Percentiles rank a stretch among this genome's conserved stretches.
These are phyloP conservation scores for Hypoxylon lenormandii DNA, from an alignment of 495 filamentous ascomycete genomes.

Conservation along the genomic window DNA sequence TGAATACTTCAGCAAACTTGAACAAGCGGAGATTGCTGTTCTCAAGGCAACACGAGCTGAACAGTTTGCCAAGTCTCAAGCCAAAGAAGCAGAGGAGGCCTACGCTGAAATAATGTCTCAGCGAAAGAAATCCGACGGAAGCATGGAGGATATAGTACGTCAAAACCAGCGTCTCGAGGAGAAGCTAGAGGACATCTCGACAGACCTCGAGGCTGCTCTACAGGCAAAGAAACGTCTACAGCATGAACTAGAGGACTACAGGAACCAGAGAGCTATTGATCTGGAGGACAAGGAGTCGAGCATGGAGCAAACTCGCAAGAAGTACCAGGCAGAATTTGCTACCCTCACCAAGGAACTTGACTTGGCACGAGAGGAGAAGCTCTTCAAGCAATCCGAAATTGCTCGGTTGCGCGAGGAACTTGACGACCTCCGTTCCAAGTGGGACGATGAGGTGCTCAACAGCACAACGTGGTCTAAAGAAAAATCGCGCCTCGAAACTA, in stretches of 20 bases:
- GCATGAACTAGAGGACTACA: conserved; percentile 97
- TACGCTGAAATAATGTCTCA: conserved; percentile 92
- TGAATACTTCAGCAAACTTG: conserved; percentile 97
- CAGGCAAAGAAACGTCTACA: conserved; percentile 95
- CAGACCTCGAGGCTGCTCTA: conserved; percentile 84
- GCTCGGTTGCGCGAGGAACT: conserved; percentile 88
- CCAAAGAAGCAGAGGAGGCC: conserved; percentile 88
- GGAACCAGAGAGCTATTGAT: conserved; percentile 92
- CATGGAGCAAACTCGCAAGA: conserved; percentile 96
- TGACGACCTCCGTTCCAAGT: conserved; percentile 93
- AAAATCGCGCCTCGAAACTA: conserved; percentile 90
- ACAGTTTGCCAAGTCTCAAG: conserved; percentile 90
- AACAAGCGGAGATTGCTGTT: conserved; percentile 95
- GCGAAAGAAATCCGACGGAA: conserved; percentile 86
- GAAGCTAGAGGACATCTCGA: conserved; percentile 88
- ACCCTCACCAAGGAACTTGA: conserved; percentile 90
- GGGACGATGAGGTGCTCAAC: conserved; percentile 98
- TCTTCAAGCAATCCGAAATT: conserved; percentile 72
- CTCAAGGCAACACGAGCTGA: conserved; percentile 92
- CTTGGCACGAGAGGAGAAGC: conserved; percentile 86
- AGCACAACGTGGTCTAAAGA: conserved; percentile 98
- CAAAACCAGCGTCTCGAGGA: conserved; percentile 91
- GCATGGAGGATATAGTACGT: conserved; percentile 89
- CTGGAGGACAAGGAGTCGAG: conserved; percentile 96
- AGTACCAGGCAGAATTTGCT: conserved; percentile 94